Evolutionary conservation across 2,329 filamentous ascomycete species (phyloP).

Genomic region (Fusarium nodosum): DNA sequence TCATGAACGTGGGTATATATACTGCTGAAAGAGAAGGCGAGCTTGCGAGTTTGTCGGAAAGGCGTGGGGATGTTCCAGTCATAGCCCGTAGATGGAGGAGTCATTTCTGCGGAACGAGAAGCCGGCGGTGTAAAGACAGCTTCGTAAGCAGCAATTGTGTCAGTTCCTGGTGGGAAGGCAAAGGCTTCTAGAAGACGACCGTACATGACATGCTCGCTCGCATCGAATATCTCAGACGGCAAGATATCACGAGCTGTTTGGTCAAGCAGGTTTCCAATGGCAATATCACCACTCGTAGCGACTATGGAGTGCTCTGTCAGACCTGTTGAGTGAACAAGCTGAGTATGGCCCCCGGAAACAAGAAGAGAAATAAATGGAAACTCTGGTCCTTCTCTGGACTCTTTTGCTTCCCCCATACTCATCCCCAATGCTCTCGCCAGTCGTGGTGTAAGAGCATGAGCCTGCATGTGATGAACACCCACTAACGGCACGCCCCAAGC

Average conservation of each 20-base stretch:
- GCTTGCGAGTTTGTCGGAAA: constrained; percentile 67
- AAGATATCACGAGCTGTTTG: constrained; percentile 85
- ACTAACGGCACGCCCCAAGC: constrained; percentile 87
- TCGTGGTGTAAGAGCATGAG: constrained; percentile 89
- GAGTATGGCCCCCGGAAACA: constrained; percentile 91
- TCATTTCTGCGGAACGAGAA: constrained; percentile 70
- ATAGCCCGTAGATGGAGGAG: constrained; percentile 56
- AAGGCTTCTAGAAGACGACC: constrained; percentile 83
- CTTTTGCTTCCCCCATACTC: constrained; percentile 34
- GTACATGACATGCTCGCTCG: constrained; percentile 78
- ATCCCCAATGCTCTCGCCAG: constrained; percentile 74
- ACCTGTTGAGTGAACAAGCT: constrained; percentile 80
- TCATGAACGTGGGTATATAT: constrained; percentile 68
- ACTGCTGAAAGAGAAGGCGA: constrained; percentile 80
- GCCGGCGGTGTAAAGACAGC: constrained; percentile 69
- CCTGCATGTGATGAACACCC: constrained; percentile 97
- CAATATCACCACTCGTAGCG: constrained; percentile 80
- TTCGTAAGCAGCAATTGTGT: constrained; percentile 50
- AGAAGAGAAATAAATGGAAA: constrained; percentile 93
- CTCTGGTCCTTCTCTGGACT: constrained; percentile 56
- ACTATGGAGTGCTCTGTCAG: constrained; percentile 80
- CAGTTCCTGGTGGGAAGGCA: constrained; percentile 69
- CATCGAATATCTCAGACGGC: constrained; percentile 69
- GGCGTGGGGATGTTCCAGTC: constrained; percentile 79
- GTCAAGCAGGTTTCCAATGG: constrained; percentile 91